phyloP scores from a whole-genome alignment of 2,329 filamentous ascomycete genomes.

The Penicillium griseofulvum region DNA sequence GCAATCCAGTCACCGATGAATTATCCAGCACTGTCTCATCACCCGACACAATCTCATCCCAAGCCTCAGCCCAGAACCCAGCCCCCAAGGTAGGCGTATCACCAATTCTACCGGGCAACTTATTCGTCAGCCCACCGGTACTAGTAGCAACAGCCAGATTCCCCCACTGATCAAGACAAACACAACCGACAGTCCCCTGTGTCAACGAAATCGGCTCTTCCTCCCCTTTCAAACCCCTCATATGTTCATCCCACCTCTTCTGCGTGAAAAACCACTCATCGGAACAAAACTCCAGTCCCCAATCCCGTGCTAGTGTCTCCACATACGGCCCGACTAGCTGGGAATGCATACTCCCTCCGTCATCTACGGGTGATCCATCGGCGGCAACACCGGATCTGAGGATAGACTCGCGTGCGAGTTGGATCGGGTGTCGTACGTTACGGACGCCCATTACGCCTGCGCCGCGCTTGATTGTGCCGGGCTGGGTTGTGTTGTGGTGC shows the following conservation, averaged over 20 bases:
- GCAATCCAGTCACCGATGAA: background rate
- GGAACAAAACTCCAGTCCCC: constrained; percentile 67
- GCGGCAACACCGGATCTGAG: constrained; percentile 52
- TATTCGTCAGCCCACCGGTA: constrained; percentile 82
- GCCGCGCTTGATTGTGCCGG: constrained; percentile 66
- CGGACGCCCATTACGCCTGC: constrained; percentile 72
- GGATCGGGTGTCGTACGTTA: constrained; percentile 75
- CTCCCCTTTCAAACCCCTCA: constrained; percentile 53
- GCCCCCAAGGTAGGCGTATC: constrained; percentile 82
- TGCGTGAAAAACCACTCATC: constrained; percentile 76
- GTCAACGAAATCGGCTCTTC: constrained; percentile 50
- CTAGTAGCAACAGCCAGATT: constrained; percentile 66
- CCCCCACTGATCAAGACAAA: constrained; percentile 74
- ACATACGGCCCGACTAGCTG: constrained; percentile 67
- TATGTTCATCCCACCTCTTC: constrained; percentile 74
- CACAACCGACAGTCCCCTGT: constrained; percentile 80
- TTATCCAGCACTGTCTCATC: background rate
- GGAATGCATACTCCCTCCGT: constrained; percentile 54
- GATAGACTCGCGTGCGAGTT: constrained; percentile 69
- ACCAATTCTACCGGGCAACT: constrained; percentile 77
- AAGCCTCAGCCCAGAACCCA: constrained; percentile 88
- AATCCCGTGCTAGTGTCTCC: constrained; percentile 62
- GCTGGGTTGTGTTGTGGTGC: constrained; percentile 4
- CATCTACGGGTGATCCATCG: constrained; percentile 53
- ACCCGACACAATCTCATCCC: constrained; percentile 46